A percentile compares a stretch with the other conserved stretches of the same genome.
Evolutionary conservation across 2,329 filamentous ascomycete species (phyloP).

Genomic region (Rachicladosporium sp.): DNA sequence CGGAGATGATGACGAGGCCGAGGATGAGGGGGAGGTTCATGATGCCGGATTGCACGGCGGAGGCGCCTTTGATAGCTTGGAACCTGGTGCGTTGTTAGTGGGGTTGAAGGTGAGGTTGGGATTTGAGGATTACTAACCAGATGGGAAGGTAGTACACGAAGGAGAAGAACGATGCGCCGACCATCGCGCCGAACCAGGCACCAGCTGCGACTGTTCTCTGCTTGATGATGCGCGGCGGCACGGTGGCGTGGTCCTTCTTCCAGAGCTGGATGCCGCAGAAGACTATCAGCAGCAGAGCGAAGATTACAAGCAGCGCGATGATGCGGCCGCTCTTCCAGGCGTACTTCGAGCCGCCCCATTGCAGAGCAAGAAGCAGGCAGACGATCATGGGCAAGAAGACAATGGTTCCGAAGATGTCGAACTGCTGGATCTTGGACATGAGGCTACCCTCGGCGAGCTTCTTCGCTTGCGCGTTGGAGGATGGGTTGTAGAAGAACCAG

Average conservation of each 20-base stretch:
- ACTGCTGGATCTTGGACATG: constrained; percentile 23
- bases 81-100: constrained; percentile 5
- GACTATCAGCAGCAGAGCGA: constrained; percentile 28
- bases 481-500: constrained; percentile 24
- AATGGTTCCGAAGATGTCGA: constrained; percentile 35
- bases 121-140: constrained; percentile 24
- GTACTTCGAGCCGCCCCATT: constrained; percentile 39
- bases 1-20: constrained; percentile 31
- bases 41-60: constrained; percentile 35
- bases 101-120: too few relatives aligned
- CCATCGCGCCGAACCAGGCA: constrained; percentile 28
- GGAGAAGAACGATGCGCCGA: constrained; percentile 34
- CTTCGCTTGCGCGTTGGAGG: constrained; percentile 22
- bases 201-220: constrained; percentile 33
- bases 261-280: constrained; percentile 23
- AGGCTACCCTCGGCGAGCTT: constrained; percentile 14
- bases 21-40: constrained; percentile 37
- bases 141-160: constrained; percentile 33
- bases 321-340: constrained; percentile 32
- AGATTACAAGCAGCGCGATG: constrained; percentile 35
- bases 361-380: constrained; percentile 37
- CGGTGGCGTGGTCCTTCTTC: constrained; percentile 26
- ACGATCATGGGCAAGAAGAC: constrained; percentile 38
- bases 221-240: constrained; percentile 34
- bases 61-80: constrained; percentile 36